Conservation (phyloP, 352 stramenopile species). For the Phytophthora chlamydospora region DNA sequence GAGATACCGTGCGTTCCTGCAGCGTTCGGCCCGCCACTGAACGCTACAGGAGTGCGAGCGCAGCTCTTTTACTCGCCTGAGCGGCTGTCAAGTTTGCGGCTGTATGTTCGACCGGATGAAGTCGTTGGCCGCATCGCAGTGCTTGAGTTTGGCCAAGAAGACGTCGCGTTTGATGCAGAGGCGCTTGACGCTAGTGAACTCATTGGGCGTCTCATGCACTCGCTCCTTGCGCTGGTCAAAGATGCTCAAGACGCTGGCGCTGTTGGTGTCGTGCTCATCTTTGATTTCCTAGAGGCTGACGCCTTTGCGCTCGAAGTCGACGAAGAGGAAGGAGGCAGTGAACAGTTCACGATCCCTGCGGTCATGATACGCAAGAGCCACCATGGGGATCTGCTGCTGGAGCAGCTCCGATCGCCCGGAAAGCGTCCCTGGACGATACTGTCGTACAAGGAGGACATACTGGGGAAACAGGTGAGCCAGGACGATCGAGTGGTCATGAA, state of each 20-base stretch:
- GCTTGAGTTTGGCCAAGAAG: conserved; percentile 68
- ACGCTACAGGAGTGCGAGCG: conserved; percentile 37
- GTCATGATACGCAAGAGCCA: conserved; percentile 70
- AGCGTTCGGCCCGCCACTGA: conserved; percentile 54
- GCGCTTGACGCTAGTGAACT: conserved; percentile 64
- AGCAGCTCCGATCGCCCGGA: conserved; percentile 46
- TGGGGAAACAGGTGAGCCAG: conserved; percentile 64
- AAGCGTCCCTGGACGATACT: conserved; percentile 46
- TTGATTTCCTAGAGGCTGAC: conserved; percentile 75
- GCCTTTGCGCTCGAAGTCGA: conserved; percentile 61
- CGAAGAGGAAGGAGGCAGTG: conserved; percentile 39
- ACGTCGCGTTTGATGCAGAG: conserved; percentile 58
- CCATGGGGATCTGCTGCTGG: conserved; percentile 61
- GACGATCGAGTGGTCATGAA: not conserved
- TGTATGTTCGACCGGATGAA: conserved; percentile 76
- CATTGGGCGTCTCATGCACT: conserved; percentile 68
- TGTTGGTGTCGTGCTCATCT: conserved; percentile 60
- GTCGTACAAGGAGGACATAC: conserved; percentile 69
- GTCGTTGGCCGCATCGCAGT: conserved; percentile 70
- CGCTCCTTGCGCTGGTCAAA: conserved; percentile 74
- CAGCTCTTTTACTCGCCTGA: conserved; percentile 73
- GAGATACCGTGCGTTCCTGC: conserved; percentile 68
- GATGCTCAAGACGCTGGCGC: conserved; percentile 69
- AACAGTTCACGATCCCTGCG: conserved; percentile 62
- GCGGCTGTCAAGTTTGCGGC: conserved; percentile 57